A percentile compares a stretch with the other conserved stretches of the same genome.
Evolutionary conservation across 352 stramenopile species (phyloP).

Genomic region (Pythium vanterpoolii): DNA sequence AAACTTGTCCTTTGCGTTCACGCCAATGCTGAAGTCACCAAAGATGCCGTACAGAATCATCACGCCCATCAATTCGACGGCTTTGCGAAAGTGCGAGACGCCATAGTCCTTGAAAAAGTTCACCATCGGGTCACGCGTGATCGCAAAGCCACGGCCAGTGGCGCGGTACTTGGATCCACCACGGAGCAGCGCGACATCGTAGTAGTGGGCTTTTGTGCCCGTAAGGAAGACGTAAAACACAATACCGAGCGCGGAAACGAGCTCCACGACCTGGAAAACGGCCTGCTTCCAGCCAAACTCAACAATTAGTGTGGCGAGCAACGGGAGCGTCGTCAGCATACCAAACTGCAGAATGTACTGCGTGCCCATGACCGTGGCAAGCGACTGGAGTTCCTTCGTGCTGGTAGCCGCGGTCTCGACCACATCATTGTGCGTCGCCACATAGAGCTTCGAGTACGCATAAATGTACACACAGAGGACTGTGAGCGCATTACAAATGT

Average conservation of each 20-base stretch:
- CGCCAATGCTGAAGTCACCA: conserved; percentile 78
- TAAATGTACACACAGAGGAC: conserved; percentile 85
- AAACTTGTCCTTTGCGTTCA: conserved; percentile 42
- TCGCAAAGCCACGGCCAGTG: conserved; percentile 81
- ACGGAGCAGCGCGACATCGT: conserved; percentile 80
- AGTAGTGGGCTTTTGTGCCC: conserved; percentile 83
- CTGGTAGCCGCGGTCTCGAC: conserved; percentile 72
- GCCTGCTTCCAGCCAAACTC: conserved; percentile 83
- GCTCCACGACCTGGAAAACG: conserved; percentile 75
- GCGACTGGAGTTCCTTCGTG: conserved; percentile 71
- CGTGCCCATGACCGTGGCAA: conserved; percentile 78
- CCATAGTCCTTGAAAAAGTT: conserved; percentile 88
- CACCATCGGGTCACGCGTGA: conserved; percentile 78
- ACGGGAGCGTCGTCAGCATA: conserved; percentile 84
- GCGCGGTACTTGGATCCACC: conserved; percentile 84
- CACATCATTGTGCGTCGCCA: conserved; percentile 58
- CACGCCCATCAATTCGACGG: conserved; percentile 69
- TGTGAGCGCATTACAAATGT: conserved; percentile 81
- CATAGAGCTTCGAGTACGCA: conserved; percentile 84
- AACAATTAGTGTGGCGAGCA: conserved; percentile 80
- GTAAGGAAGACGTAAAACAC: conserved; percentile 89
- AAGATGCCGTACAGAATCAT: conserved; percentile 81
- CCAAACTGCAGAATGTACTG: conserved; percentile 89
- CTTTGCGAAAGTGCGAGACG: conserved; percentile 81
- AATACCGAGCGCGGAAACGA: conserved; percentile 72